Base-by-base conservation (phyloP, 2,329 filamentous ascomycete species). In the Trichoderma polysporum region DNA sequence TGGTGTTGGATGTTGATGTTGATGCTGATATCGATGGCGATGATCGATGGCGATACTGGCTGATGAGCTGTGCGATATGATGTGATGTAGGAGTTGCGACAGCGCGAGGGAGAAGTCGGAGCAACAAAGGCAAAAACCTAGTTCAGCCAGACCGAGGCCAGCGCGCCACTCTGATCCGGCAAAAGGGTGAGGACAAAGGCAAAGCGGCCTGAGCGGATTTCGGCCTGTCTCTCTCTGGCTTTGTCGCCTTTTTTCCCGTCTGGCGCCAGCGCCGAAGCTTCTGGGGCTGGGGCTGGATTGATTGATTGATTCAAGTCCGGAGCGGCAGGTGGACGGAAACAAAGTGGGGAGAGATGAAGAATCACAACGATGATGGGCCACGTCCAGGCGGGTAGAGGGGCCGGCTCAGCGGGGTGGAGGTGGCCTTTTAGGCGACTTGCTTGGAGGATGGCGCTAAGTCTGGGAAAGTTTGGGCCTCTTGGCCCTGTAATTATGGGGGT, bases 401-500 rank as follows among this genome's bases (percentile, higher is more conserved):
- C 45, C 49, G 60, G 60, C 12, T 19, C 60, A 54, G 60, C 60
- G 60, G 60, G 60, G 60, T 63, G 60, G 35, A 63, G 37, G 49
- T n/a, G 60, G 27, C 35, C 12, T 27, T 53, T 54, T 63, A 17
- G 50, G 60, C 49, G 49, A 17, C 19, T 39, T 56, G 19, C 19
- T 12, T 56, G 33, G n/a, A 39, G 53, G 31, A 13, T 33, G 49
- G 60, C 60, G 60, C 49, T 56, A 63, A 54, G 13, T 33, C 29
- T 25, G 33, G 50, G n/a, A 47, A 31, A 61, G 58, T 50, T 61
- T 61, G 45, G 39, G 9, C 39, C n/a, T 45, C 27, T 15, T 33
- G 49, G 60, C 60, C 60, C 60, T 63, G 60, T 63, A 63, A 53
- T 63, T 63, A 63, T 63, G 60, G 60, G 60, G 60, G 58, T 41